These are phyloP conservation scores for Lentinula novae-zelandiae DNA, from an alignment of 1,284 basidiomycete species.

Conservation along the genomic window DNA sequence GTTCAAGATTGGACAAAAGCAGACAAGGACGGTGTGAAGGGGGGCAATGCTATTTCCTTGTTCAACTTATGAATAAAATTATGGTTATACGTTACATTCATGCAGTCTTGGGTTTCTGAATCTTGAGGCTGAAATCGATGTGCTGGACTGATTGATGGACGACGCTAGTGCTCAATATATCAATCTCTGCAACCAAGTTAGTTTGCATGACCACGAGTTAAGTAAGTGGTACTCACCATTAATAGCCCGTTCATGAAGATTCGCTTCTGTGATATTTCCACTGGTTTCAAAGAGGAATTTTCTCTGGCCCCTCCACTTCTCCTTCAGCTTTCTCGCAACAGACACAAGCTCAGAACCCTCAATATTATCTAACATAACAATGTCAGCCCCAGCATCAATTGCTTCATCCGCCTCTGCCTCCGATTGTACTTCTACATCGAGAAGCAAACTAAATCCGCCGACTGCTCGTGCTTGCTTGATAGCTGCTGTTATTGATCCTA, in stretches of 20 bases:
- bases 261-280: conserved; percentile 87
- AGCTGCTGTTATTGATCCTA: conserved; percentile 88
- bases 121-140: conserved; percentile 93
- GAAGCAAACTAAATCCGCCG: conserved; percentile 88
- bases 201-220: neutral
- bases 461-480: conserved; percentile 83
- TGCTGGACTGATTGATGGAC: conserved; percentile 92
- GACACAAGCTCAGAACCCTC: conserved; percentile 70
- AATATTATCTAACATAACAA: conserved; percentile 98
- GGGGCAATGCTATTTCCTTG: conserved; percentile 66
- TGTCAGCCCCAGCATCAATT: conserved; percentile 93
- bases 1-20: conserved; percentile 59
- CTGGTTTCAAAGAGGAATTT: conserved; percentile 90
- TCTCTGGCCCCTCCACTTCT: conserved; percentile 73
- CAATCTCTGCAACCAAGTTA: conserved; percentile 66
- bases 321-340: conserved; percentile 69
- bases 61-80: conserved; percentile 35
- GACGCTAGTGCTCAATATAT: conserved; percentile 89
- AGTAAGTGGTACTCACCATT: conserved; percentile 48
- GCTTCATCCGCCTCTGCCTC: conserved; percentile 94
- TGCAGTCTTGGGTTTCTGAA: conserved; percentile 57
- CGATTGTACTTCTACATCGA: conserved; percentile 93
- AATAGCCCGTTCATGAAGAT: conserved; percentile 71
- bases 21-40: conserved; percentile 64
- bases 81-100: neutral